Evolutionary conservation across 139 green algal species (phyloP).

Genomic region (Chlorella sp.): DNA sequence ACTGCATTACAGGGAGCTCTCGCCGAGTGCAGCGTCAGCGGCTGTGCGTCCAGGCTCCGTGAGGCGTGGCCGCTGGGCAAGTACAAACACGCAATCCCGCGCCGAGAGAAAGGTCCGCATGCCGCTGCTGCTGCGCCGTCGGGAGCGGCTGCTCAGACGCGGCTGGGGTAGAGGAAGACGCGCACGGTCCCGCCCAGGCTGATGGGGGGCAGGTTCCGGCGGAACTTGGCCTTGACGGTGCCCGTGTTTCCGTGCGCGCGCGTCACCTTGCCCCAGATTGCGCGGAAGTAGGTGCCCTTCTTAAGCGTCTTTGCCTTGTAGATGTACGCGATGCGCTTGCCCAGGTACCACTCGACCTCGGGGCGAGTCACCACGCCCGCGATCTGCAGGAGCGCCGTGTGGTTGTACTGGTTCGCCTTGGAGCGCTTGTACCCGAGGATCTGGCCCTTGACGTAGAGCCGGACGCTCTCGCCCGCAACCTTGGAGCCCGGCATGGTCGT

Average conservation of each 20-base stretch:
- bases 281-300: constrained; percentile 86
- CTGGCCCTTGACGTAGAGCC: constrained; percentile 55
- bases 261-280: constrained; percentile 93
- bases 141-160: constrained; percentile 44
- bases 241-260: constrained; percentile 87
- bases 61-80: no score
- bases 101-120: no score
- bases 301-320: constrained; percentile 99
- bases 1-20: no score
- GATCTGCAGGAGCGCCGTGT: constrained; percentile 90
- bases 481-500: no score
- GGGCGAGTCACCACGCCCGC: constrained; percentile 80
- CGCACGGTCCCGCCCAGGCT: constrained; percentile 70
- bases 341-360: constrained; percentile 94
- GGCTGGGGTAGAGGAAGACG: constrained; percentile 87
- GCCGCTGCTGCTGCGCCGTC: no score
- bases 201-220: constrained; percentile 87
- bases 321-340: constrained; percentile 97
- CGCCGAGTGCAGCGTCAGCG: no score
- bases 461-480: constrained; percentile 38
- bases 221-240: constrained; percentile 91
- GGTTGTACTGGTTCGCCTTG: constrained; percentile 80
- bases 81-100: no score
- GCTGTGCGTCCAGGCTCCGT: no score
- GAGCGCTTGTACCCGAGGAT: constrained; percentile 64